Percentiles rank a stretch among this genome's conserved stretches.
Evolutionary conservation across 176 grass and related monocot species (phyloP).

Genomic region (Cenchrus purpureus): DNA sequence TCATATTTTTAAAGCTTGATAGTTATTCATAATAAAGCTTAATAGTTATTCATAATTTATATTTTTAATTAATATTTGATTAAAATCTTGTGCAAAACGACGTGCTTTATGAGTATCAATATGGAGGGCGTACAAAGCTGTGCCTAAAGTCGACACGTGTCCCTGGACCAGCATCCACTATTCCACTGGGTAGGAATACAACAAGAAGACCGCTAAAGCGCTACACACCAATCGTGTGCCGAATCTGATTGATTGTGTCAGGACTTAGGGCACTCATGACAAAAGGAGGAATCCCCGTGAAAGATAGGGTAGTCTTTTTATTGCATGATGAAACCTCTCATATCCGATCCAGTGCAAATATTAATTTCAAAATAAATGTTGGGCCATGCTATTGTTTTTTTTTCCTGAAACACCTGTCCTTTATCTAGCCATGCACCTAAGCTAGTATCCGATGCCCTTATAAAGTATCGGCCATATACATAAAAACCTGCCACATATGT

Average conservation of each 20-base stretch:
- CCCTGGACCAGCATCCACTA: neutral
- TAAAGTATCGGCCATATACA: too few species aligned
- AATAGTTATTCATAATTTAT: too few species aligned
- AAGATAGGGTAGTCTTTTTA: neutral
- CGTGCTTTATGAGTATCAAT: neutral
- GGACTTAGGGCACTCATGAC: neutral
- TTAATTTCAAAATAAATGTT: neutral
- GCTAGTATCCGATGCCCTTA: too few species aligned
- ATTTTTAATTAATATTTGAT: too few species aligned
- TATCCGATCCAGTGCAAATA: neutral
- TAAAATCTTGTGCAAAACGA: too few species aligned
- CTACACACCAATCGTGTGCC: neutral
- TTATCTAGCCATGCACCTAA: neutral
- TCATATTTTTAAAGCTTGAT: too few species aligned
- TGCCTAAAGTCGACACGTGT: slow-evolving; percentile 5
- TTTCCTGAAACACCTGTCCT: neutral
- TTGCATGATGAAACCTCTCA: slow-evolving; percentile 17
- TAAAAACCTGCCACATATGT: too few species aligned
- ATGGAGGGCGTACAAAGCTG: neutral
- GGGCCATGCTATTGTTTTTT: neutral
- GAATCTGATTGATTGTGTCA: slow-evolving; percentile 12
- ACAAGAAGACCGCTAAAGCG: neutral
- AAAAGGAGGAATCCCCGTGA: neutral
- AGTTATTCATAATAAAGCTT: too few species aligned
- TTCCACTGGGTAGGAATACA: neutral